Evolutionary conservation across 2,329 filamentous ascomycete species (phyloP), one percentile per base, ranked within the genome.

Genomic region (Cladophialophora exuberans): DNA sequence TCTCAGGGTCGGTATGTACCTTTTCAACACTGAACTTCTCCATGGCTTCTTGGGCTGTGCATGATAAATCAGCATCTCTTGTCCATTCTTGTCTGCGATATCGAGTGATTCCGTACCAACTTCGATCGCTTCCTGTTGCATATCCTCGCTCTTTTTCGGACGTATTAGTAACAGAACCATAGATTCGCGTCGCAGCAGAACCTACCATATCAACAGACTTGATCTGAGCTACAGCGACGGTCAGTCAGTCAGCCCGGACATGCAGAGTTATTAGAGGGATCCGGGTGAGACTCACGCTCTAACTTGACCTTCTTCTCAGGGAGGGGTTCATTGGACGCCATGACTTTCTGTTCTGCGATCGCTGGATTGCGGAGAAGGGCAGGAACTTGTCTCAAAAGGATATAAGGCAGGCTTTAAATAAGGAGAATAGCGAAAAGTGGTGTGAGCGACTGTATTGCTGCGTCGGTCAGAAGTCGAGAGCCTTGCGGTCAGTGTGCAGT

Each of bases 201-300:
- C 41, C 46, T 50, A 97, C 94, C 94, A 99, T 99, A 72, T 99
- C 94, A 56, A 90, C 93, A 66, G 92, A 96, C 81, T 99, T 99
- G 76, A 99, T 87, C 77, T 96, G 91, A 61, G 90, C 94, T 99
- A 69, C 63, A 67, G 43, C 58, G 39, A 26, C 47, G n/a, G n/a
- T n/a, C n/a, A n/a, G n/a, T n/a, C n/a, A n/a, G 48, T 55, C 52
- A 59, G 47, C 38, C 44, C 22, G 45, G 38, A 23, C 22, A 23
- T 26, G 18, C 13, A 22, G 26, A 23, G 18, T 47, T 43, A 46
- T 23, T 31, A 23, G 15, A 17, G 17, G 41, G 3, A n/a, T 11
- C 18, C 26, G 17, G 17, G 18, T 39, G 6, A 6, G 31, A 59
- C 76, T 71, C 73, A 89, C 88, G 84, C 72, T 93, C 89, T 50